phyloP scores from a whole-genome alignment of 2,329 filamentous ascomycete species.

The Septoria petroselini region DNA sequence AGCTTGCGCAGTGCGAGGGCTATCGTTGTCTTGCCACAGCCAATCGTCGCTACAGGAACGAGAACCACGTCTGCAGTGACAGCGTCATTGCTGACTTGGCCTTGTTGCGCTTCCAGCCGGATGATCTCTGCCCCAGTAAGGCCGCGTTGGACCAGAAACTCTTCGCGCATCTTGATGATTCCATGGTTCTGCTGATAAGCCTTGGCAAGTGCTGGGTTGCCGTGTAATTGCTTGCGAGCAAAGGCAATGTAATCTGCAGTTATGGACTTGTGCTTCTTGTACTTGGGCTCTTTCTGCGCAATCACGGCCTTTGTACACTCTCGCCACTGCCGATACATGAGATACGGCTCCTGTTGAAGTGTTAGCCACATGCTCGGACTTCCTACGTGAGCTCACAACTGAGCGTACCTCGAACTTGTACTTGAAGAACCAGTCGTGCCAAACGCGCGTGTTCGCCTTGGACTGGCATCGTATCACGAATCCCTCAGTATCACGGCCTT shows the following conservation, averaged over 20 bases:
- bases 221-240: conserved; percentile 68
- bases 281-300: conserved; percentile 66
- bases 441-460: conserved; percentile 50
- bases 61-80: conserved; percentile 70
- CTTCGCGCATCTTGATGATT: conserved; percentile 85
- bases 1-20: conserved; percentile 76
- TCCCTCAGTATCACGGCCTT: conserved; percentile 89
- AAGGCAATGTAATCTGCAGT: conserved; percentile 88
- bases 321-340: conserved; percentile 98
- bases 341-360: conserved; percentile 67
- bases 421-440: conserved; percentile 99
- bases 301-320: conserved; percentile 94
- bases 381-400: neutral
- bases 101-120: conserved; percentile 62
- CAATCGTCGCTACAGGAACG: conserved; percentile 88
- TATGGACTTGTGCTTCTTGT: conserved; percentile 82
- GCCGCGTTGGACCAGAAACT: conserved; percentile 79
- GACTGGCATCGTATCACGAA: conserved; percentile 90
- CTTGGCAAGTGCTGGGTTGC: conserved; percentile 64
- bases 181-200: conserved; percentile 85
- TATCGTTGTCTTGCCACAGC: conserved; percentile 94
- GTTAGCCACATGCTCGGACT: neutral
- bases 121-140: conserved; percentile 88
- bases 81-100: conserved; percentile 51
- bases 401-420: conserved; percentile 78